Evolutionary conservation across 352 stramenopile genomes (phyloP).

Genomic region (Pythium rishiriense): DNA sequence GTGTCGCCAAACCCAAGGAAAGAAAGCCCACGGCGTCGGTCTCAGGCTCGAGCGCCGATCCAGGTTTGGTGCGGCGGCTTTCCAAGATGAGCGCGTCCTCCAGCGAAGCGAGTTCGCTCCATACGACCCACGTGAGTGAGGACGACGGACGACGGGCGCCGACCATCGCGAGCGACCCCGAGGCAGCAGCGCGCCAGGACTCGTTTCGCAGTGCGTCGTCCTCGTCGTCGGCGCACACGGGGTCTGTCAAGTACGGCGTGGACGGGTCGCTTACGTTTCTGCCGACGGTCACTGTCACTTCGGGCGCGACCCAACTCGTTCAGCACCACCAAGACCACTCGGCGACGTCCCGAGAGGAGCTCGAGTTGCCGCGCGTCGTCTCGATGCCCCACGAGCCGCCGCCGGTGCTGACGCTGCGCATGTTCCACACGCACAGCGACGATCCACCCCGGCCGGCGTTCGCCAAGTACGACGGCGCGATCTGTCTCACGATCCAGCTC

Average conservation of each 20-base stretch:
- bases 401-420: conserved; percentile 4
- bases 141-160: not conserved
- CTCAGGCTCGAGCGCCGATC: not conserved
- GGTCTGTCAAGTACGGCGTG: not conserved
- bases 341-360: not conserved
- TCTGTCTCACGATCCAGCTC: conserved; percentile 11
- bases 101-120: conserved; percentile 4
- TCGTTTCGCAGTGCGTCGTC: conserved; percentile 20
- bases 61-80: not conserved
- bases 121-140: not conserved
- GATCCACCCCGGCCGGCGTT: not conserved
- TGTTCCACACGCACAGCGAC: conserved; percentile 7
- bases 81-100: conserved; percentile 25
- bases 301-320: not conserved
- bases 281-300: not conserved
- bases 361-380: not conserved
- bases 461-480: conserved; percentile 14
- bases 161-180: not conserved
- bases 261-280: not conserved
- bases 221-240: conserved; percentile 5
- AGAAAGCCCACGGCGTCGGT: not conserved
- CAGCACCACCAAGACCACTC: not conserved
- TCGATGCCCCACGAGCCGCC: not conserved
- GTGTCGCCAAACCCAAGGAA: conserved; percentile 3
- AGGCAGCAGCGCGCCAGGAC: conserved; percentile 3